These are phyloP conservation scores for Talaromyces albobiverticillius DNA, from an alignment of 2,329 filamentous ascomycete species.

Conservation along the genomic window DNA sequence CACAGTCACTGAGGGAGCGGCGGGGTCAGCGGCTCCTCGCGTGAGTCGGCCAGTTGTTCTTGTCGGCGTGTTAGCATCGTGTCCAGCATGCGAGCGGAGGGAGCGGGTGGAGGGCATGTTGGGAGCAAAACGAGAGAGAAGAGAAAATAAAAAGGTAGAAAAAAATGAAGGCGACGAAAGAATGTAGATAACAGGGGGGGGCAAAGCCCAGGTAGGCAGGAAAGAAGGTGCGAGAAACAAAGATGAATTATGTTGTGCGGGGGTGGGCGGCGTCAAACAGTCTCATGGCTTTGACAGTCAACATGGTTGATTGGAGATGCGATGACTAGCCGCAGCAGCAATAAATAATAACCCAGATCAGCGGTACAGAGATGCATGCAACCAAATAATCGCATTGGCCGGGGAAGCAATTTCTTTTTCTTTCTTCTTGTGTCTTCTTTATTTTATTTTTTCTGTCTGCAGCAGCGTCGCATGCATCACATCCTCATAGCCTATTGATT, in stretches of 20 bases:
- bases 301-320: background rate
- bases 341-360: too few species aligned
- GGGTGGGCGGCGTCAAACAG: constrained; percentile 1
- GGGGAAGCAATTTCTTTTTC: too few species aligned
- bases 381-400: too few species aligned
- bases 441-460: too few species aligned
- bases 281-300: too few species aligned
- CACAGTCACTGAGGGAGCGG: constrained; percentile 33
- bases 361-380: too few species aligned
- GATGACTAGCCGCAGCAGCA: too few species aligned
- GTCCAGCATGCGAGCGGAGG: constrained; percentile 32
- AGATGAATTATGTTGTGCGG: constrained; percentile 4
- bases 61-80: constrained; percentile 33
- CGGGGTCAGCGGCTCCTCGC: constrained; percentile 26
- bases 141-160: background rate
- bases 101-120: constrained; percentile 40
- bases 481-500: too few species aligned
- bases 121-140: constrained; percentile 3
- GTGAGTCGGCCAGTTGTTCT: constrained; percentile 37
- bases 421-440: too few species aligned
- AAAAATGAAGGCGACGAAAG: background rate
- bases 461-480: too few species aligned
- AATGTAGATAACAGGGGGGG: too few species aligned
- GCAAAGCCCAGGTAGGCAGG: too few species aligned
- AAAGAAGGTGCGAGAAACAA: background rate